Base-by-base conservation (phyloP, 83 land plant species). In the Larix sibirica region DNA sequence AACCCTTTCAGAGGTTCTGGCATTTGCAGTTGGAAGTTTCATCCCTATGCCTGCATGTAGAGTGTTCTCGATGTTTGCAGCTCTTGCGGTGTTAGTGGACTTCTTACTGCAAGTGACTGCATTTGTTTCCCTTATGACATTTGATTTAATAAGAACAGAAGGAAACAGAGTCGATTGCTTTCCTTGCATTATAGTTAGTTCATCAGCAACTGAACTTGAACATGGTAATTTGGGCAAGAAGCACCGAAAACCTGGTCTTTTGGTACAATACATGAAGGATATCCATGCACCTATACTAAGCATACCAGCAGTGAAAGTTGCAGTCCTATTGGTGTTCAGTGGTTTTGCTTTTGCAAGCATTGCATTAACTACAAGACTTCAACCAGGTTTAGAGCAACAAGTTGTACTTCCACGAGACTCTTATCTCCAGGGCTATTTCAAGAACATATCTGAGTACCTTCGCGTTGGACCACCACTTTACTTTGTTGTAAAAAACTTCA, bases 41-140 rank as follows among this genome's bases (percentile, higher is more conserved):
- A 97, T 93, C 80, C 95, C 99, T 10, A 95, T 97, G 98, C 99
- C 99, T 67, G 99, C 99, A 13, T 88, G 91, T 85, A 88, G 97
- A 69, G 97, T 97, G 16, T 97, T 97, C 84, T 97, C 99, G 65
- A 96, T 97, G 98, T 95, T 97, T 92, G 99, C 99, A 97, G 99
- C 99, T 17, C 82, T 94, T 81, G 99, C 99, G 54, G 93, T 97
- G 69, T 87, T 97, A 7, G 79, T 97, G 84, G 99, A 97, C 83
- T 97, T 92, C 85, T 86, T 97, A 77, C 81, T 97, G 75, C 99
- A 97, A 87, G 84, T 97, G 24, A 94, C 99, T 60, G 98, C 98
- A 17, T 97, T 97, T 87, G 97, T 94, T 84, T 94, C 99, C 23
- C 87, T 97, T 79, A 92, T 97, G 68, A 88, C 92, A 38, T 93